Evolutionary conservation across 2,329 filamentous ascomycete genomes (phyloP).

Genomic region (Diaporthe velutina): DNA sequence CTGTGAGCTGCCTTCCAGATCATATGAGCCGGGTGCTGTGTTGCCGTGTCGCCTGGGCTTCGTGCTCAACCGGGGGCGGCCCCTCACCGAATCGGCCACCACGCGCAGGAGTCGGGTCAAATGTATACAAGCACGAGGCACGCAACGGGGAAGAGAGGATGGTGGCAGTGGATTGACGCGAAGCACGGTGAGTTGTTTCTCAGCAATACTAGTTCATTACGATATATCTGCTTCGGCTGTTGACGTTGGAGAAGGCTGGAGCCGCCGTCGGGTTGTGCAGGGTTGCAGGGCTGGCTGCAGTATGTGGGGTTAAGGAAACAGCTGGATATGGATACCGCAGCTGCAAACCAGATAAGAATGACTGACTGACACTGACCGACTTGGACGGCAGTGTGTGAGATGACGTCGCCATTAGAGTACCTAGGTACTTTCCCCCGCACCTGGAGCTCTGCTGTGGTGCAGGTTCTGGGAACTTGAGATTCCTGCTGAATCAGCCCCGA

Average conservation of each 20-base stretch:
- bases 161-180: background rate
- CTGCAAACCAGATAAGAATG: background rate
- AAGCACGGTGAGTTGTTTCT: conserved; percentile 9
- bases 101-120: background rate
- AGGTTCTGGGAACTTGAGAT: background rate
- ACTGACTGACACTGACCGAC: too few relatives aligned
- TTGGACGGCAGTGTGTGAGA: background rate
- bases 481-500: conserved; percentile 5
- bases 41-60: background rate
- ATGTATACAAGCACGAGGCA: conserved; percentile 7
- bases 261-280: conserved; percentile 1
- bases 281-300: conserved; percentile 13
- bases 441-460: background rate
- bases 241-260: conserved; percentile 24
- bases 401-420: conserved; percentile 1
- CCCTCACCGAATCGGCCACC: conserved; percentile 7
- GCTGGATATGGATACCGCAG: background rate
- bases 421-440: background rate
- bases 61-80: background rate
- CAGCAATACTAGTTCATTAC: conserved; percentile 21
- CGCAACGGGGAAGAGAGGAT: background rate
- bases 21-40: background rate
- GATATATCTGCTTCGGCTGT: background rate
- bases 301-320: conserved; percentile 2
- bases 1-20: conserved; percentile 1